A percentile compares a stretch with the other conserved stretches of the same genome.
phyloP scores from a whole-genome alignment of 2,329 filamentous ascomycete genomes.

The Cytospora mali region DNA sequence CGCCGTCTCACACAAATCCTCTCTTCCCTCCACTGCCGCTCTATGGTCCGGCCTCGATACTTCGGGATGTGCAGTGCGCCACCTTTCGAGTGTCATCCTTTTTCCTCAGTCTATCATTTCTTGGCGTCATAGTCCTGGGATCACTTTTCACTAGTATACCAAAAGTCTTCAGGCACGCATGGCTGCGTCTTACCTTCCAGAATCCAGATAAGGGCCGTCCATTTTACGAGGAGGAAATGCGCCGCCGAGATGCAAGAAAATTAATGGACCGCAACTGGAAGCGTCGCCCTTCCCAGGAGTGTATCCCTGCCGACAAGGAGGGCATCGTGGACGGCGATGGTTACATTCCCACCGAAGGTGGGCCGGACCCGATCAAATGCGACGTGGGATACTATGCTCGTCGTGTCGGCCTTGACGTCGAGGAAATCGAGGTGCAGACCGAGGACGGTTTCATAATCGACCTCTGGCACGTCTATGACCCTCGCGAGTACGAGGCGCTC shows the following conservation, averaged over 20 bases:
- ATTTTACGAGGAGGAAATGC: slow-evolving; percentile 73
- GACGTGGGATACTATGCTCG: slow-evolving; percentile 86
- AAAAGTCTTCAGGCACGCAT: slow-evolving; percentile 49
- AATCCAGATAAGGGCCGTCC: slow-evolving; percentile 64
- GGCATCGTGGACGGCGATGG: slow-evolving; percentile 49
- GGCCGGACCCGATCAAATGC: slow-evolving; percentile 74
- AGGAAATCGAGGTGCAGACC: slow-evolving; percentile 82
- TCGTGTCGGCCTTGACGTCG: slow-evolving; percentile 83
- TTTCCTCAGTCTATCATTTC: slow-evolving; percentile 75
- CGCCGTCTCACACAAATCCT: slow-evolving; percentile 72
- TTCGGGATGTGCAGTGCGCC: slow-evolving; percentile 67
- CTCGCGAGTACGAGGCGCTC: slow-evolving; percentile 66
- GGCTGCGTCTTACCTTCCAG: slow-evolving; percentile 58
- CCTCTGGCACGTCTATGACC: slow-evolving; percentile 88
- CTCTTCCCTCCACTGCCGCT: slow-evolving; percentile 83
- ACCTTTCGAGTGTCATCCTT: slow-evolving; percentile 70
- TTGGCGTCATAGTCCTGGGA: slow-evolving; percentile 74
- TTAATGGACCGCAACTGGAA: slow-evolving; percentile 67
- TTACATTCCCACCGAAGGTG: slow-evolving; percentile 78
- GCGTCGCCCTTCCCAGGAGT: slow-evolving; percentile 43
- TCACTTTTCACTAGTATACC: slow-evolving; percentile 70
- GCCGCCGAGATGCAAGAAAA: slow-evolving; percentile 57
- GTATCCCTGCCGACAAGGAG: slow-evolving; percentile 45
- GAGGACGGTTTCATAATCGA: slow-evolving; percentile 92
- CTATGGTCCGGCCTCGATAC: slow-evolving; percentile 72